Conservation (phyloP, 1,284 basidiomycete genomes). For the Cryptococcus maquisensis region DNA sequence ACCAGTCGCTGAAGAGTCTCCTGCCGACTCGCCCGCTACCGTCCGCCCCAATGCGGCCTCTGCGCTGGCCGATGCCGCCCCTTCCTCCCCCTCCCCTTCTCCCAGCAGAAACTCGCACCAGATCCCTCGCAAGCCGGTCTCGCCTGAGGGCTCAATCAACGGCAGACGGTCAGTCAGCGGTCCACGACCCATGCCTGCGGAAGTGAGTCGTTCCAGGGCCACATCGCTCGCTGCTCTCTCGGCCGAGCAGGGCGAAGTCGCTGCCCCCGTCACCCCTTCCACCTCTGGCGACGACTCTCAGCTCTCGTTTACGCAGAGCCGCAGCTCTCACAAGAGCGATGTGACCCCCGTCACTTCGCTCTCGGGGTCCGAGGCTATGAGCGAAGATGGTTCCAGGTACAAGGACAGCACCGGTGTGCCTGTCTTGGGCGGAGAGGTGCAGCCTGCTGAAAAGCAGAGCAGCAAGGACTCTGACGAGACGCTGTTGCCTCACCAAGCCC, state of each 20-base stretch:
- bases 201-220: background rate
- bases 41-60: background rate
- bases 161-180: conserved; percentile 12
- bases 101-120: conserved; percentile 2
- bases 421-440: background rate
- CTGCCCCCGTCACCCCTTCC: conserved; percentile 11
- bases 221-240: conserved; percentile 2
- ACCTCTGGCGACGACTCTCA: conserved; percentile 15
- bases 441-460: conserved; percentile 5
- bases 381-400: background rate
- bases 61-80: conserved; percentile 1
- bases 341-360: conserved; percentile 15
- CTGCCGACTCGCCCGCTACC: background rate
- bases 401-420: background rate
- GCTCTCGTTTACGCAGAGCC: conserved; percentile 9
- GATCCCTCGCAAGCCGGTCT: background rate
- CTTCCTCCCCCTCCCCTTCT: conserved; percentile 1
- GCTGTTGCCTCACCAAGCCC: background rate
- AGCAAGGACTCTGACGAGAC: conserved; percentile 21
- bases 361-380: conserved; percentile 6
- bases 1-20: background rate
- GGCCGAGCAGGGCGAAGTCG: background rate
- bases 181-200: conserved; percentile 22
- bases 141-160: background rate
- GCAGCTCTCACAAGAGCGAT: conserved; percentile 7